These are phyloP conservation scores for Fusarium sp. DNA, from an alignment of 2,329 filamentous ascomycete species.

Conservation along the genomic window DNA sequence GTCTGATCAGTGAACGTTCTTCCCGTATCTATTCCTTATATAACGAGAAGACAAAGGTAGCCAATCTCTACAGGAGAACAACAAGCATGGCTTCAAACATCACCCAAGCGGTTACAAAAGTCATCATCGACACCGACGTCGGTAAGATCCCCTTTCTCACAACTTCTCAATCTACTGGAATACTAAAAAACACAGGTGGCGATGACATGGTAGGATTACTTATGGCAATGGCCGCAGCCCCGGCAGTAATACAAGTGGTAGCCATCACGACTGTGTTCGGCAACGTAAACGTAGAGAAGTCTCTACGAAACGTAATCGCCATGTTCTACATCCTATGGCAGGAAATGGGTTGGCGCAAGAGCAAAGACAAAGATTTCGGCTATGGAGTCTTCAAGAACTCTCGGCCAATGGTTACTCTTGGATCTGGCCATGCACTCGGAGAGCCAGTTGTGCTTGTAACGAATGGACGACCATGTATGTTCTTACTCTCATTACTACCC, in stretches of 20 bases:
- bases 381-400: neutral
- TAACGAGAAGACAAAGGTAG: too few species aligned
- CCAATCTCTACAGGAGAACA: too few species aligned
- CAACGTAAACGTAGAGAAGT: neutral
- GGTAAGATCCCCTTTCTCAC: neutral
- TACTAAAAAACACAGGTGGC: neutral
- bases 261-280: neutral
- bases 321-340: neutral
- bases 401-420: neutral
- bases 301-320: neutral
- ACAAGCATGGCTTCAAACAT: neutral
- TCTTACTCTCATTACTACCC: rapidly evolving
- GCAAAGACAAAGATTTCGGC: neutral
- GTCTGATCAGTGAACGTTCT: too few species aligned
- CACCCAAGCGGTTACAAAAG: neutral
- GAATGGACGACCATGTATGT: neutral
- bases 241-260: neutral
- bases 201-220: neutral
- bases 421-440: neutral
- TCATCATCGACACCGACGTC: neutral
- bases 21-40: too few species aligned
- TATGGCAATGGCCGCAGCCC: neutral
- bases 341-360: neutral
- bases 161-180: neutral
- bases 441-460: neutral